Base-by-base conservation (phyloP, 371 early-diverging fungal species). In the Blastocladiella emersonii region DNA sequence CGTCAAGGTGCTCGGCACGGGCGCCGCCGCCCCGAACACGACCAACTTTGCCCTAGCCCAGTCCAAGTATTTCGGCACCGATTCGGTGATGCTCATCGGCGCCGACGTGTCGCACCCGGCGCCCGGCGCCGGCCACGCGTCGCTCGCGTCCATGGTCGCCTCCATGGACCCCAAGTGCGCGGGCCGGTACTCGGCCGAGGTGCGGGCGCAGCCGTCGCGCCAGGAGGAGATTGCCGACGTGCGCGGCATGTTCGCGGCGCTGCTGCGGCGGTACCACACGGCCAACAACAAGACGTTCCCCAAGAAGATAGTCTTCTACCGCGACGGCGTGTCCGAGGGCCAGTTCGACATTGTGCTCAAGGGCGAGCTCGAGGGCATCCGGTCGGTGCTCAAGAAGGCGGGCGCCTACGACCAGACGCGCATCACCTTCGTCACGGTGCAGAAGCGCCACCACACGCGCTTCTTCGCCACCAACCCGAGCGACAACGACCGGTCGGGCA, bases 371-470 rank as follows among this genome's bases (percentile, higher is more conserved):
- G 76, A 82, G 27, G 84, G 88, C 12, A 83, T 98, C 64, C 75
- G 78, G 64, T 70, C 74, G 4, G 95, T 94, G 13, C 94, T 90
- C 17, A 30, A 15, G 4, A 32, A 51, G 1, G 30, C 32, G 13
- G 17, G 32, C 53, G 27, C 53, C 2, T 13, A 8, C 53, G 23
- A 51, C 53, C n/a, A n/a, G n/a, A n/a, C n/a, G n/a, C n/a, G n/a
- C n/a, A n/a, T 99, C 61, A 96, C 94, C 1, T 98, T 89, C 68
- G 77, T 98, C 36, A 83, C 92, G 0, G 95, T 92, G 8, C 94
- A 97, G 70, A 98, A 99, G 74, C 85, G 98, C 36, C 99, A 99
- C 72, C 92, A 94, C 68, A 86, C 92, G 32, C 78, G 94, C 21
- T 95, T 98, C 78, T 90, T 92, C 81, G 88, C 91, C 0, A 79